phyloP scores from a whole-genome alignment of 345 rosid genomes.

The Mallotus nudiflorus region DNA sequence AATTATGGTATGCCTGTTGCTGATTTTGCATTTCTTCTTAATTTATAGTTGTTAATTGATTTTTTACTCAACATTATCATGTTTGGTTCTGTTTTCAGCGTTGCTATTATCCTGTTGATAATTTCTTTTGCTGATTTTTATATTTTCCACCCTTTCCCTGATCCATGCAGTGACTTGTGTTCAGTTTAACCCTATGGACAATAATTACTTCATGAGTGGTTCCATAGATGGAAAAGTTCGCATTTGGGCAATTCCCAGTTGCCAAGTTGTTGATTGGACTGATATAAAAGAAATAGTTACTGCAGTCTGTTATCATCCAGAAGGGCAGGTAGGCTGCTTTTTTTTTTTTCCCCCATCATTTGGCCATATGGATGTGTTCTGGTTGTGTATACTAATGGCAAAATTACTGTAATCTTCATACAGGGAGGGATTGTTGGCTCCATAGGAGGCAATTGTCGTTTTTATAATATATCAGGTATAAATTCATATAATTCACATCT shows the following conservation, averaged over 20 bases:
- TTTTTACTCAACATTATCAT: background rate
- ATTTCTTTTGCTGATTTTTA: constrained; percentile 3
- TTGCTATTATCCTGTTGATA: background rate
- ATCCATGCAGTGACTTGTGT: constrained; percentile 57
- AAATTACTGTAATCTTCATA: background rate
- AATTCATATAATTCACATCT: constrained; percentile 3
- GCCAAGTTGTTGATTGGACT: constrained; percentile 61
- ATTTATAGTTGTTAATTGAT: background rate
- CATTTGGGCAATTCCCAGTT: constrained; percentile 57
- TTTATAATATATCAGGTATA: constrained; percentile 55
- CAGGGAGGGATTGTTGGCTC: constrained; percentile 51
- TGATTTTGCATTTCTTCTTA: constrained; percentile 3
- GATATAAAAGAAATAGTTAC: constrained; percentile 71
- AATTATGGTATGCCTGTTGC: constrained; percentile 24
- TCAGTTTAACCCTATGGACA: constrained; percentile 58
- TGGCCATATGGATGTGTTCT: background rate
- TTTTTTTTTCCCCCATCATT: background rate
- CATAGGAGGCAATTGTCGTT: constrained; percentile 55
- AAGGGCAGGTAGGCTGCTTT: constrained; percentile 53
- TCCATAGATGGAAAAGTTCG: constrained; percentile 72
- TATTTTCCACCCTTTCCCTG: background rate
- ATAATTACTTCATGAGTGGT: constrained; percentile 60
- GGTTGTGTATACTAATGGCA: background rate
- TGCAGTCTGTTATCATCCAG: constrained; percentile 59
- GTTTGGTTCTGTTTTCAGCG: background rate